These are phyloP conservation scores for Paulownia fortunei DNA, from an alignment of 257 asterid genomes.

Conservation along the genomic window DNA sequence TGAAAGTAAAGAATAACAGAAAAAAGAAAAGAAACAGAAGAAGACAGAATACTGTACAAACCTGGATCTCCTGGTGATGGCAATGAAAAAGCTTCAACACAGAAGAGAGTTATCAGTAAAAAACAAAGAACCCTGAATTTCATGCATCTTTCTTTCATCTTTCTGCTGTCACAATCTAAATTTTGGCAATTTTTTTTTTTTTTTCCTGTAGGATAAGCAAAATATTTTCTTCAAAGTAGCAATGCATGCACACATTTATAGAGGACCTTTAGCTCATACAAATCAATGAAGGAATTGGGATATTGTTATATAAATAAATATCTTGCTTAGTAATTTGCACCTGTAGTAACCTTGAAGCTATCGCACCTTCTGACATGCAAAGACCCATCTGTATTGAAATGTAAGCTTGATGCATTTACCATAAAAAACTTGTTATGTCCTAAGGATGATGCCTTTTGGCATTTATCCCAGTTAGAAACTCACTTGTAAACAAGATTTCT, in stretches of 20 bases:
- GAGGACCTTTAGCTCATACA: conserved; percentile 24
- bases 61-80: conserved; percentile 56
- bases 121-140: conserved; percentile 12
- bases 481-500: not conserved
- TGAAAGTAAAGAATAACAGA: not conserved
- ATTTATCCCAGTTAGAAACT: not conserved
- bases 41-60: too few species aligned
- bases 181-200: not conserved
- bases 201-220: conserved; percentile 20
- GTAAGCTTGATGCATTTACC: not conserved
- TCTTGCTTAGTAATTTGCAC: conserved; percentile 42
- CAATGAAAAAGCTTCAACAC: conserved; percentile 30
- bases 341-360: not conserved
- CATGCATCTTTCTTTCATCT: conserved; percentile 29
- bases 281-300: conserved; percentile 38
- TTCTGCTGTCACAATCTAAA: conserved; percentile 1
- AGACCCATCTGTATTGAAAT: too few species aligned
- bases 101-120: conserved; percentile 26
- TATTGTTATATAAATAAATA: conserved; percentile 37
- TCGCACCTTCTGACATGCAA: conserved; percentile 6
- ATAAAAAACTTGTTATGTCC: too few species aligned
- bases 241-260: conserved; percentile 38
- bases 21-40: too few species aligned
- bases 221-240: conserved; percentile 18
- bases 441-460: not conserved